Evolutionary conservation across 202 grass and related monocot species (phyloP).

Genomic region (Cymbopogon flexuosus): DNA sequence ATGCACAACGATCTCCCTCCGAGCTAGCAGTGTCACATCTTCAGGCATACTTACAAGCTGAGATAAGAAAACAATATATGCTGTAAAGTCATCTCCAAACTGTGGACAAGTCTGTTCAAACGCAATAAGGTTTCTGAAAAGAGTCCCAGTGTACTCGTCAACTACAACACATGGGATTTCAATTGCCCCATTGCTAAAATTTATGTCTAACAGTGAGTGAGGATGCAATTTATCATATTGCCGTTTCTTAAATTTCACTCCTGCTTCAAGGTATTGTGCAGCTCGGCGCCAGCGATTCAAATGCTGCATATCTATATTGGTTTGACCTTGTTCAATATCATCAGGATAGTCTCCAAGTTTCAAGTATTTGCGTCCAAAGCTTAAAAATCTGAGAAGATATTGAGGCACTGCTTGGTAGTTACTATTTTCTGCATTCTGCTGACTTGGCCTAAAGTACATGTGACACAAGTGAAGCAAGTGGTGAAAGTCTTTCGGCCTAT

Average conservation of each 20-base stretch:
- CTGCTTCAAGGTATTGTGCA: conserved; percentile 11
- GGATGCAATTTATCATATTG: accelerated
- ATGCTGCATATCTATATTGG: accelerated
- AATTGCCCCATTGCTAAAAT: accelerated
- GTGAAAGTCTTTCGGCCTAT: too few species aligned
- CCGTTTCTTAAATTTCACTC: background rate
- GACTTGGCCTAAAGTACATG: too few species aligned
- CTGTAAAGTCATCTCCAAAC: background rate
- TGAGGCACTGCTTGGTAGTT: too few species aligned
- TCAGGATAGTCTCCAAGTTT: too few species aligned
- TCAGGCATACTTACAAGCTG: background rate
- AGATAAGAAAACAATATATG: conserved; percentile 16
- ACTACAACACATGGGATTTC: background rate
- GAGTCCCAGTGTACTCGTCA: background rate
- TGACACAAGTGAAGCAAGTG: too few species aligned
- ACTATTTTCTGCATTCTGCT: too few species aligned
- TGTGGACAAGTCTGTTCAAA: conserved; percentile 12
- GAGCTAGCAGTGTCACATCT: background rate
- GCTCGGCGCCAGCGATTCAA: background rate
- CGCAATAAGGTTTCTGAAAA: conserved; percentile 33
- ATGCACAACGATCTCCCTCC: background rate
- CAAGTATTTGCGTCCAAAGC: too few species aligned
- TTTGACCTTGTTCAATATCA: too few species aligned
- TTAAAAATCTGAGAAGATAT: too few species aligned
- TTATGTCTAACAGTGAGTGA: background rate